Evolutionary conservation across 805 yeast species (phyloP).

Genomic region (Sugiyamaella chiloensis): DNA sequence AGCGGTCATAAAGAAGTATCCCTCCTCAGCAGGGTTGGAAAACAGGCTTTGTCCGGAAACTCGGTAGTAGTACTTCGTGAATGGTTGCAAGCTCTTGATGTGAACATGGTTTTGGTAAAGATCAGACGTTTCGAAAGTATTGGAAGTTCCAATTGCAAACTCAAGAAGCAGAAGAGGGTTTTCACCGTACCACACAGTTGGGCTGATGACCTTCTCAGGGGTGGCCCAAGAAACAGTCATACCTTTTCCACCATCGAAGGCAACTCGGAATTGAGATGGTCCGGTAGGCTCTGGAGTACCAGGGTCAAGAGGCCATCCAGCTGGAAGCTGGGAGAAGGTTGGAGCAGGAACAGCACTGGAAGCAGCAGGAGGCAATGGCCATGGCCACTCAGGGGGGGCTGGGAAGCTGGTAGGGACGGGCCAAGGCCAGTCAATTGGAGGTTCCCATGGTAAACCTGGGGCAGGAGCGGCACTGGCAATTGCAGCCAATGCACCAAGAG

Average conservation of each 20-base stretch:
- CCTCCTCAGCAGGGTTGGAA: conserved; percentile 8
- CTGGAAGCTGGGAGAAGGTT: neutral
- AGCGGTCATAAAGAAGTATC: conserved; percentile 21
- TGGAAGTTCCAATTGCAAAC: conserved; percentile 12
- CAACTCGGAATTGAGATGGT: conserved; percentile 15
- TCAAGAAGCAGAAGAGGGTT: conserved; percentile 13
- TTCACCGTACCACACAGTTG: conserved; percentile 28
- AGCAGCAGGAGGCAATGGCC: conserved; percentile 2
- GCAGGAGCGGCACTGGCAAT: too few species aligned
- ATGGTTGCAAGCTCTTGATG: conserved; percentile 24
- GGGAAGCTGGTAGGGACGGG: neutral
- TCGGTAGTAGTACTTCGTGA: conserved; percentile 29
- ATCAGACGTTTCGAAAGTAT: conserved; percentile 25
- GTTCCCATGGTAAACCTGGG: too few species aligned
- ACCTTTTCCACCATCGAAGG: conserved; percentile 13
- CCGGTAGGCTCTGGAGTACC: neutral
- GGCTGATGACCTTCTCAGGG: conserved; percentile 18
- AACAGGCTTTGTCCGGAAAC: conserved; percentile 17
- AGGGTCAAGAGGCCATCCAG: neutral
- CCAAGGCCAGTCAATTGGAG: conserved; percentile 1
- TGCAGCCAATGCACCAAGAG: neutral
- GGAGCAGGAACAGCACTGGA: neutral
- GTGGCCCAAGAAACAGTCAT: conserved; percentile 32
- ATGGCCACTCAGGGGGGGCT: conserved; percentile 1
- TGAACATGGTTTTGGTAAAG: conserved; percentile 25